Base-by-base conservation (phyloP, 2,329 filamentous ascomycete genomes). In the Colletotrichum spinosum region DNA sequence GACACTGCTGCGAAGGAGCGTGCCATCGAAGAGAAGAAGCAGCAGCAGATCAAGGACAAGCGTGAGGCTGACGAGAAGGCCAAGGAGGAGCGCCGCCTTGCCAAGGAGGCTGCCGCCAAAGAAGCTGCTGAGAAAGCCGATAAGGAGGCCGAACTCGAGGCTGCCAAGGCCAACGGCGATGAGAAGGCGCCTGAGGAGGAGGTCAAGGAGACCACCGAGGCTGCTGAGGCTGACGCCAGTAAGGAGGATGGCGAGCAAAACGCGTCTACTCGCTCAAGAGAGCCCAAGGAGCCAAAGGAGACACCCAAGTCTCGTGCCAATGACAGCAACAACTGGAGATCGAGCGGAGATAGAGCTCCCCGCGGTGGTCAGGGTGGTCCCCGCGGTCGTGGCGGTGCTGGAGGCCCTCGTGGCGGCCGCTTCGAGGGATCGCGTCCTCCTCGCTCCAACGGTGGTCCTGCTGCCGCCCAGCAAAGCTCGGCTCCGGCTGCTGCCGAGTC, bases 1-100 rank as follows among this genome's bases (percentile, higher is more conserved):
- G 94, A 99, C 79, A 98, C 95, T 51, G 92, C 93, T 50, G 87
- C 94, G 12, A 90, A 92, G 70, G 95, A 98, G 82, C 91, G 90
- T 72, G 90, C 97, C 77, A 89, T 99, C 63, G 95, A 97, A 73
- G 93, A 97, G 81, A 97, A 93, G 85, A 87, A 92, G 70, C 84
- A 92, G 73, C 84, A 92, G 64, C 86, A 87, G 7, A 69, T 94
- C 34, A 89, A 89, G 69, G 90, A 96, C 78, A 97, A 97, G 87
- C 92, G 90, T 75, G 94, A 97, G 72, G 88, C 90, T 1, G 93
- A 96, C 1, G 93, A 96, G 68, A 96, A 94, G 82, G 90, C 88
- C 49, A 94, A 93, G 78, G 93, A 92, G 72, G 91, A 93, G 69
- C 84, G 83, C 63, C 84, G 86, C 56, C 76, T 88, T 39, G 89